Base-by-base conservation (phyloP, 257 asterid genomes). In the Eustoma russellianum region DNA sequence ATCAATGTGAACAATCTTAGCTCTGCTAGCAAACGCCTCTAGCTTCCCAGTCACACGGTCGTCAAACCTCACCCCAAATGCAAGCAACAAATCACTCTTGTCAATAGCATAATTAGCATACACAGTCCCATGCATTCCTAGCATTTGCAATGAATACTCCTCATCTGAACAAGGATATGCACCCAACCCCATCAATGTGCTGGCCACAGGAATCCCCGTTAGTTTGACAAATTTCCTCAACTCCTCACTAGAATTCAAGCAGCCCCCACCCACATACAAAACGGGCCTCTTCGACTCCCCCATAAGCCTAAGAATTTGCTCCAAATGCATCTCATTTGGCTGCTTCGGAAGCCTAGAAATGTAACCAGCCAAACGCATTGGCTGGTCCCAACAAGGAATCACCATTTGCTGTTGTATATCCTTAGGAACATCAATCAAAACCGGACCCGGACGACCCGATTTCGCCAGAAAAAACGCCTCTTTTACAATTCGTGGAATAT, bases 41-140 rank as follows among this genome's bases (percentile, higher is more conserved):
- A 85, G 48, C 73, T 85, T 88, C 13, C 95, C 97, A 0, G 95
- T 85, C 49, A 85, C 97, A 33, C 92, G 83, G 13, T 88, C 95
- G 38, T 88, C 97, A 50, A 85, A 85, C 70, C 97, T 69, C 34
- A 82, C 95, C 7, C 97, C 95, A 70, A 88, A 82, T 0, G 92
- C 95, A n/a, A 88, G 78, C 18, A 82, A 60, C 77, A 85, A 63
- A 66, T 88, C 95, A 55, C 95, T 78, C 69, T 70, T 82, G 48
- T 88, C 91, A 46, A 88, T 88, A 0, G 88, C 70, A 43, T 85
- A 85, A 45, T 82, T 85, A 0, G 97, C 95, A 55, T 80, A 80
- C 7, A 85, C 92, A 10, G 97, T 85, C 30, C 95, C 95, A 53
- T 85, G 97, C 97, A 88, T 88, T 58, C 97, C 97, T 55, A 85